A percentile compares a stretch with the other conserved stretches of the same genome.
Conservation (phyloP, 2,329 filamentous ascomycete genomes). For the Lecanicillium sp. region DNA sequence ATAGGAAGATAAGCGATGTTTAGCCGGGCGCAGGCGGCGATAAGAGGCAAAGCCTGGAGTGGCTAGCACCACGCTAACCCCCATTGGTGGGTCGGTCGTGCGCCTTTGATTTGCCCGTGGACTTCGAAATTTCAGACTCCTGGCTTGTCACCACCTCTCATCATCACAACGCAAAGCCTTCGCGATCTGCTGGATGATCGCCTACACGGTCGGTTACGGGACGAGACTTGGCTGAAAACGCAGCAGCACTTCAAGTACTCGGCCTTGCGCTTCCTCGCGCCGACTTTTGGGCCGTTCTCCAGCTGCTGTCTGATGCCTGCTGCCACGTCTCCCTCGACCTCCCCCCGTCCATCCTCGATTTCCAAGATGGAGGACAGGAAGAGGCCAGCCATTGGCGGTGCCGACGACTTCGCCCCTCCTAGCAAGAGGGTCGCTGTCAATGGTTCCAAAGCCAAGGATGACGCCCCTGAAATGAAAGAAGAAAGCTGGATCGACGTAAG, state of each 20-base stretch:
- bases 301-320: constrained; percentile 68
- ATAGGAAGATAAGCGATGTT: constrained; percentile 18
- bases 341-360: constrained; percentile 70
- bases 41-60: constrained; percentile 19
- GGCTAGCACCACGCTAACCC: constrained; percentile 26
- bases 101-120: constrained; percentile 30
- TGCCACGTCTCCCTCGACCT: constrained; percentile 63
- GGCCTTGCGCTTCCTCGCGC: constrained; percentile 24
- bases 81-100: constrained; percentile 24
- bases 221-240: constrained; percentile 26
- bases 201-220: constrained; percentile 21
- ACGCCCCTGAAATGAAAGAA: constrained; percentile 47
- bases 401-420: constrained; percentile 78
- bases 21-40: constrained; percentile 23
- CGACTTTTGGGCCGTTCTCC: constrained; percentile 26
- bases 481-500: constrained; percentile 60
- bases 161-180: constrained; percentile 23
- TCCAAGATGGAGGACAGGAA: constrained; percentile 99
- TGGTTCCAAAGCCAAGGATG: constrained; percentile 54
- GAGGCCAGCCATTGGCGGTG: constrained; percentile 73
- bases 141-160: constrained; percentile 24
- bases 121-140: constrained; percentile 38
- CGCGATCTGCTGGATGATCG: constrained; percentile 26
- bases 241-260: constrained; percentile 17
- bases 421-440: constrained; percentile 90